These are phyloP conservation scores for Daldinia bambusicola DNA, from an alignment of 495 filamentous ascomycete species.

Conservation along the genomic window DNA sequence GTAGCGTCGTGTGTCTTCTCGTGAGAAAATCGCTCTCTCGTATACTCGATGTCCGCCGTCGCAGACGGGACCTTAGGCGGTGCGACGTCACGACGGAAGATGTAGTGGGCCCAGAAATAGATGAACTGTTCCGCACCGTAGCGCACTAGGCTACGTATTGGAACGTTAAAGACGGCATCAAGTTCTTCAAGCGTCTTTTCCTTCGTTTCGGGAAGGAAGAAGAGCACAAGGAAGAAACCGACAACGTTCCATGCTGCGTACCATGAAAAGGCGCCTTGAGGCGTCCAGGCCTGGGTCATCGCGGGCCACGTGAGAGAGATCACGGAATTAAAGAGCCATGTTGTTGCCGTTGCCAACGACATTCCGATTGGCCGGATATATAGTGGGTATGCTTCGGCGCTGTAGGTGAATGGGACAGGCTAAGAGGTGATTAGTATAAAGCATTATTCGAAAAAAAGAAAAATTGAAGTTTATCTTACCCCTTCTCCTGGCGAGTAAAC, in stretches of 20 bases:
- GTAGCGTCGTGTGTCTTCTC: constrained; percentile 44
- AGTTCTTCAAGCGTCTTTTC: constrained; percentile 79
- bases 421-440: constrained; percentile 9
- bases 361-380: constrained; percentile 78
- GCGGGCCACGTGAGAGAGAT: constrained; percentile 74
- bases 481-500: constrained; percentile 85
- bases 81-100: constrained; percentile 58
- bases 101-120: constrained; percentile 64
- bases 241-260: constrained; percentile 76
- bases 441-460: not conserved
- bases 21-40: constrained; percentile 36
- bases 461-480: constrained; percentile 17
- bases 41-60: constrained; percentile 33
- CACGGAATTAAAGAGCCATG: constrained; percentile 76
- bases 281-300: constrained; percentile 62
- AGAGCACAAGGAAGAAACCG: constrained; percentile 74
- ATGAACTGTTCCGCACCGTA: constrained; percentile 47
- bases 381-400: constrained; percentile 81
- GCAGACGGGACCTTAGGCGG: constrained; percentile 40
- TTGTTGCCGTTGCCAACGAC: constrained; percentile 73
- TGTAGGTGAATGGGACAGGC: constrained; percentile 86
- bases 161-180: constrained; percentile 66
- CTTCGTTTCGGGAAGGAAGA: constrained; percentile 85
- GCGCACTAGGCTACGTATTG: constrained; percentile 63
- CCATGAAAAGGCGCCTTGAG: constrained; percentile 72